Evolutionary conservation across 495 filamentous ascomycete genomes (phyloP), one percentile per base, ranked within the genome.

Genomic region (Trypethelium eluteriae): DNA sequence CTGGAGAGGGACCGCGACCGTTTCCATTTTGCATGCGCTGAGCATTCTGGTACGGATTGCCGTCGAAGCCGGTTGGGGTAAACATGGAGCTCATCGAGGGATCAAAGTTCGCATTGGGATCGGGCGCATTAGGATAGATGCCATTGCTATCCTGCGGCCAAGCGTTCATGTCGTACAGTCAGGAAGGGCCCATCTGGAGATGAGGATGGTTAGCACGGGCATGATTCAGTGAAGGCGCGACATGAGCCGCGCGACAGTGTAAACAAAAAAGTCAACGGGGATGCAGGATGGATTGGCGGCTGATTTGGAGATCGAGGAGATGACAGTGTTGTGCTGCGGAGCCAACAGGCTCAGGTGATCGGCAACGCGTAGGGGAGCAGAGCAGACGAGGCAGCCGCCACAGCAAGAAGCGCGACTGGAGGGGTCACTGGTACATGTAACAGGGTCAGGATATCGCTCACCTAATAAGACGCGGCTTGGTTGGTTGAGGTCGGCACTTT

Each of bases 11-110:
- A 77, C 92, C 92, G 78, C 89, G 87, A 77, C 88, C 85, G 69
- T 83, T 84, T 74, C 89, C 89, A 82, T 96, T 95, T 77, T 91
- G 89, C 83, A 96, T 88, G 76, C 86, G 86, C 66, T 83, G 81
- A 35, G 80, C 80, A 68, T 79, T 80, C 67, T 83, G 81, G 66
- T 78, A 80, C 67, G 81, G 87, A 80, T 79, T 80, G 68, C 82
- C 88, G 80, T 81, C 89, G 79, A 79, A 82, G 77, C 78, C 85
- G 68, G 76, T 81, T 46, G 78, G 80, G 79, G 57, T 75, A 68
- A 82, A 82, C 44, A 84, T 79, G 70, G 83, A 84, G 41, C 80
- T 78, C 67, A 78, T 75, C 7, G 81, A 81, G 57, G 84, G 82
- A 72, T 86, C 85, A 74, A 84, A 25, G 63, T 35, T 56, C 53